These are phyloP conservation scores for Didymella pinodella DNA, from an alignment of 2,329 filamentous ascomycete species.

Conservation along the genomic window DNA sequence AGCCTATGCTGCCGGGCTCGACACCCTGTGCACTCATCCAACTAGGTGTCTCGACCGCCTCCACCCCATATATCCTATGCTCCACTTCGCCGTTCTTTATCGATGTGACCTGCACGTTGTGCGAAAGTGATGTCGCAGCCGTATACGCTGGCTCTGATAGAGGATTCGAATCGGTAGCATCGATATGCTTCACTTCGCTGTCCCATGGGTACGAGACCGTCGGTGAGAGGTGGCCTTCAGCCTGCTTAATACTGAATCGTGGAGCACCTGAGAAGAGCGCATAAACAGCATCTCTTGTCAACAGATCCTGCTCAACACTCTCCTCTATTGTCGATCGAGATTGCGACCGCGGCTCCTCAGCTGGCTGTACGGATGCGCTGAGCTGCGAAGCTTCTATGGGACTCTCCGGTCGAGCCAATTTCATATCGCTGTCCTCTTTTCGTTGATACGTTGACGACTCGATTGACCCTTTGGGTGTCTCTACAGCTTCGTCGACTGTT, in stretches of 20 bases:
- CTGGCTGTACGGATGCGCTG: slow-evolving; percentile 16
- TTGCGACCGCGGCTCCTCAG: slow-evolving; percentile 20
- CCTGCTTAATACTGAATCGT: slow-evolving; percentile 70
- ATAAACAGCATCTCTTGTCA: slow-evolving; percentile 65
- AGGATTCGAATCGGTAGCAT: slow-evolving; percentile 63
- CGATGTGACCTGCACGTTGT: slow-evolving; percentile 25
- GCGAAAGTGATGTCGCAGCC: slow-evolving; percentile 41
- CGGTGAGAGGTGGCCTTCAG: slow-evolving; percentile 68
- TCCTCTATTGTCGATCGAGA: slow-evolving; percentile 25
- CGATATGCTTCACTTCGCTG: slow-evolving; percentile 64
- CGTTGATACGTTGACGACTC: background rate
- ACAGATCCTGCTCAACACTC: slow-evolving; percentile 25
- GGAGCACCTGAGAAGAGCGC: slow-evolving; percentile 79
- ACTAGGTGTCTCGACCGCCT: slow-evolving; percentile 65
- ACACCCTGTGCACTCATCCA: slow-evolving; percentile 77
- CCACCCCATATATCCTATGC: slow-evolving; percentile 43
- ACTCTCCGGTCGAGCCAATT: background rate
- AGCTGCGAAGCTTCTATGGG: background rate
- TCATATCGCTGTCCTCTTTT: background rate
- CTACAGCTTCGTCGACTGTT: background rate
- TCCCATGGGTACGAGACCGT: slow-evolving; percentile 74
- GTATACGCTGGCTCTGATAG: slow-evolving; percentile 49
- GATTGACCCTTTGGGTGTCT: background rate
- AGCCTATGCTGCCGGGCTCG: slow-evolving; percentile 75
- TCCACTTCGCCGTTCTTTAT: slow-evolving; percentile 25